Base-by-base conservation (phyloP, 106 monocot species). In the Narthecium ossifragum region DNA sequence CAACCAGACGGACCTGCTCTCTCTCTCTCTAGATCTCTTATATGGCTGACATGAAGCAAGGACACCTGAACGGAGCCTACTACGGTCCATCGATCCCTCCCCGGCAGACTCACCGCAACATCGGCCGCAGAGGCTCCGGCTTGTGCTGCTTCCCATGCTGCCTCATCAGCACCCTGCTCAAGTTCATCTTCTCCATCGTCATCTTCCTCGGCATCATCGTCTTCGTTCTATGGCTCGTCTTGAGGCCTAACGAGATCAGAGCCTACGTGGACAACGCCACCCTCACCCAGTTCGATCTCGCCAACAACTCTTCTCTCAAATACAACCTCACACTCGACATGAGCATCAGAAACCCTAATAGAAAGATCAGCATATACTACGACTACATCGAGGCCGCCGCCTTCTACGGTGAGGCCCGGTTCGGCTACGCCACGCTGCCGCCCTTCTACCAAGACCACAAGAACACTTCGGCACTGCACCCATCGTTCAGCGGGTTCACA, bases 351-450 rank as follows among this genome's bases (percentile, higher is more conserved):
- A 86, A 86, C 64, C 78, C 81, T 34, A 86, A 86, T 61, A 55
- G 57, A 33, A 86, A 75, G 81, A 70, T 86, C 47, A 27, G 68
- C 25, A 47, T 82, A 34, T 53, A 66, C 48, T 86, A 81, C 63
- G 73, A 73, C 13, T 25, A 9, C 25, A 20, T 86, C 51, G 17
- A 37, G 11, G 64, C 81, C 13, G 43, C 15, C 6, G 60, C 68
- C 30, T 6, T 55, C 58, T 71, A 74, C 64, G 66, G 24, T 1
- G 11, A 31, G 7, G 48, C 59, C 12, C 7, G 21, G 26, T 26
- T 82, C 33, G 41, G 64, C 4, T 54, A 39, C 13, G 62, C 70
- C 15, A 32, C 53, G 4, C 75, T 86, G 9, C 50, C 77, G 22
- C 81, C 81, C 0, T 81, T 86, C 60, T 67, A 51, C 57, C 81